These are phyloP conservation scores for Aegilops tauschii DNA, from an alignment of 176 grass and related monocot genomes.

Conservation along the genomic window DNA sequence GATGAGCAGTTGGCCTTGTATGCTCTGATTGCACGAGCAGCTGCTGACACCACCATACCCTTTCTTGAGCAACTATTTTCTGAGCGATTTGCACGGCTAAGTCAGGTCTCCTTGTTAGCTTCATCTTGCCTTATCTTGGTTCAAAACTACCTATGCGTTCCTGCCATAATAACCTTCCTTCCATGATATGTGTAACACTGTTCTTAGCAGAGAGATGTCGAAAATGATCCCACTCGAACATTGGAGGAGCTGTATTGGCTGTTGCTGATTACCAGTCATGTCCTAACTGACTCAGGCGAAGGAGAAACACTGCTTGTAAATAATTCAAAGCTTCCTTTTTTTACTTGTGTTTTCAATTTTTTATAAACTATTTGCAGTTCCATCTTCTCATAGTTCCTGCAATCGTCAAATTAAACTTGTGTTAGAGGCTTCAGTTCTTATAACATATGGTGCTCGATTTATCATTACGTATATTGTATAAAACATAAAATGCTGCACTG, in stretches of 20 bases:
- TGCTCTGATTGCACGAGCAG: conserved; percentile 87
- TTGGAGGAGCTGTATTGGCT: conserved; percentile 97
- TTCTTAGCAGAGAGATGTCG: conserved; percentile 56
- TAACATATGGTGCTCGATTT: neutral
- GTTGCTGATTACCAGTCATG: conserved; percentile 88
- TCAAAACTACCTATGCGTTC: neutral
- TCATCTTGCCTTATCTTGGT: conserved; percentile 18
- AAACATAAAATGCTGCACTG: conserved; percentile 4
- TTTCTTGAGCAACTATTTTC: conserved; percentile 79
- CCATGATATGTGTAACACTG: neutral
- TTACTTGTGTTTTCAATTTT: conserved; percentile 9
- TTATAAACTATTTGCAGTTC: conserved; percentile 7
- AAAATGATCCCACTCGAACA: conserved; percentile 77
- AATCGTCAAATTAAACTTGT: conserved; percentile 17
- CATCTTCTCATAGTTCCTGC: conserved; percentile 25
- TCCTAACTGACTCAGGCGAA: conserved; percentile 96
- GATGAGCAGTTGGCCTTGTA: conserved; percentile 91
- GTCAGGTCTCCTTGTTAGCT: conserved; percentile 51
- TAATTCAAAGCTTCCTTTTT: conserved; percentile 31
- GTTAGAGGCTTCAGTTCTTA: conserved; percentile 12
- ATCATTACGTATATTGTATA: neutral
- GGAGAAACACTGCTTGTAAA: conserved; percentile 96
- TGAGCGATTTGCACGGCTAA: conserved; percentile 66
- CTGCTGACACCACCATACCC: conserved; percentile 71
- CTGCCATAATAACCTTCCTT: conserved; percentile 3